Evolutionary conservation across 495 filamentous ascomycete genomes (phyloP), one percentile per base, ranked within the genome.

Genomic region (Neurospora africana): DNA sequence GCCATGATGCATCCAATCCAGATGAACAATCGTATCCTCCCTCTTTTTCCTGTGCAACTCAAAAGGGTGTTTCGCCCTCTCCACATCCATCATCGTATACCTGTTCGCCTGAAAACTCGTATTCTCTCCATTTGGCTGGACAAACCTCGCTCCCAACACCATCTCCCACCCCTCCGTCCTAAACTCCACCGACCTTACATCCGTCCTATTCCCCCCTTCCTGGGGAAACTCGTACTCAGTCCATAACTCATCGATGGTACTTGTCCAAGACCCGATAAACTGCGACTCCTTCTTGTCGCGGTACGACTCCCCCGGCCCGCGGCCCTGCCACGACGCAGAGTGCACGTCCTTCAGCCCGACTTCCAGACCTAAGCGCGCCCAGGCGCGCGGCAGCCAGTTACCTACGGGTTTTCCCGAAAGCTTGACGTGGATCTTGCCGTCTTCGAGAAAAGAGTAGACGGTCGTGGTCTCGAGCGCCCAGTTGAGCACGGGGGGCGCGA

Each of bases 151-250:
- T 5, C 82, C 75, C 23, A 85, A 58, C 39, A 84, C 69, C 17
- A 77, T 71, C 40, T 73, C 43, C 69, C 37, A 79, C 78, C 74
- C 71, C 36, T 72, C 79, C 15, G 75, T 71, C 6, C 73, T 61
- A 75, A 87, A 83, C 74, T 86, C 79, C 23, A 91, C 81, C 86
- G 89, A 91, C 23, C 86, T 76, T 5, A 85, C 86, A 70, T 91
- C 90, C 6, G 85, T 87, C n/a, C 89, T 76, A 73, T 91, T 90
- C 0, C 88, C 88, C 36, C 78, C 83, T 44, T 92, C 90, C 76
- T 92, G 90, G 13, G 90, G 90, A 67, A 87, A 87, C 71, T 92
- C 90, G 75, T 91, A 92, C 13, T 84, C 78, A 5, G 83, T 82
- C 65, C 84, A 86, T 30, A 91, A 77, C 4, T 85, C 80, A 35